Percentiles rank a stretch among this genome's conserved stretches.
Conservation (phyloP, 805 yeast genomes). For the Wickerhamiella cacticola region DNA sequence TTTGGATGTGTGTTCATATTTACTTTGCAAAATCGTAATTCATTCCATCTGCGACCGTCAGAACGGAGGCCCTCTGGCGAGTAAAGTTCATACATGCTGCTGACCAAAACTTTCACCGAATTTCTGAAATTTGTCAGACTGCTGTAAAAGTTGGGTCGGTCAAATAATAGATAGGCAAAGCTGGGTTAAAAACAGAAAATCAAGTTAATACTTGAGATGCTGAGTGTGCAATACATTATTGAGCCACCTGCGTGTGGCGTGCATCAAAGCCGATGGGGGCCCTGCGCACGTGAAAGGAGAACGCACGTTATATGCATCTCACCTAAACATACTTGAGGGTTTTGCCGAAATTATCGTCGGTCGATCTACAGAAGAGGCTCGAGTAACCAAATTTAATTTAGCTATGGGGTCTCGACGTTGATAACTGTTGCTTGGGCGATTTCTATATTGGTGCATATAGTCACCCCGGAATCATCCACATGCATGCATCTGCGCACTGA, state of each 20-base stretch:
- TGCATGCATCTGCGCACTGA: background rate
- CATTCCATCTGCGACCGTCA: constrained; percentile 95
- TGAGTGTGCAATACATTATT: no score
- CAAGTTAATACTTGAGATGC: no score
- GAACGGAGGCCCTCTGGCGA: constrained; percentile 88
- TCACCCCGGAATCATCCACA: background rate
- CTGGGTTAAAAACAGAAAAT: no score
- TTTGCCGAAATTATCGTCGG: no score
- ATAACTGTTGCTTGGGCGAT: background rate
- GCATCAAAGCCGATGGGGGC: no score
- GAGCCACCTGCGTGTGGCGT: no score
- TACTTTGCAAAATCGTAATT: constrained; percentile 69
- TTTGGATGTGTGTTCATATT: constrained; percentile 78
- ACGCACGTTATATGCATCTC: constrained; percentile 2
- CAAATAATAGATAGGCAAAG: no score
- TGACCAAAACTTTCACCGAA: background rate
- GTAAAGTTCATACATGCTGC: constrained; percentile 46
- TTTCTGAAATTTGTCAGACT: constrained; percentile 15
- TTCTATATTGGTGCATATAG: background rate
- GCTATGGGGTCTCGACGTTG: no score
- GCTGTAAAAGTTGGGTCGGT: background rate
- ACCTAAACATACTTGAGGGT: no score
- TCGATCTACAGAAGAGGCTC: no score
- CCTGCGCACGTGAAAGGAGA: background rate
- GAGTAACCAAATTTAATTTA: no score